Evolutionary conservation across 345 rosid genomes (phyloP), one percentile per base, ranked within the genome.

Genomic region (Eucalyptus virginea): DNA sequence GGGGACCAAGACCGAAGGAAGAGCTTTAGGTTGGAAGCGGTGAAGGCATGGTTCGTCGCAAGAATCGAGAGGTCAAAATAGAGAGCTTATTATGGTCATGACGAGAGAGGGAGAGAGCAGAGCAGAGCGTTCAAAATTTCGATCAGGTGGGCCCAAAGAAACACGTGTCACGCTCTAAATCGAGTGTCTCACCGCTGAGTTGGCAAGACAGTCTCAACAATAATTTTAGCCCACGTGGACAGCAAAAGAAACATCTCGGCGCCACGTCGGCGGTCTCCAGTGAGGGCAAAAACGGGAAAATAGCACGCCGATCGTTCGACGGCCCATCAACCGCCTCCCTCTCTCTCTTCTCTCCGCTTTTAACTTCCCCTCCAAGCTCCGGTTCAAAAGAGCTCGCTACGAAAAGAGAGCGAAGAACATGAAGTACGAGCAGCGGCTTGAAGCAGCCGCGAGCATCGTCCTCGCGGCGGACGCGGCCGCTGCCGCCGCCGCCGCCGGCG

Each of bases 341-440:
- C 72, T 4, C 9, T 30, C 72, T 14, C 72, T 62, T 7, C 18
- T 30, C 72, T 14, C 72, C 14, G 5, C 15, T 40, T 21, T 23
- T 6, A 40, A 12, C 85, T 77, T 77, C 30, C 85, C 85, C 85
- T 21, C 47, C 85, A 23, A 77, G 85, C 85, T 77, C 47, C 44
- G 44, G 85, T 77, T 77, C 30, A 11, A 40, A 77, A 2, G 85
- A 11, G 28, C 19, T 15, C 40, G 0, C 83, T 3, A 62, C 47
- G 85, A 23, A 40, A 40, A 1, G 32, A 62, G 18, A 40, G 47
- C 85, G 54, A 26, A 15, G 40, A 72, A 50, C 86, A 95, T 97
- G 99, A 92, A 92, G 89, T 96, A 95, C 92, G 92, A 93, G 93
- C 95, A 90, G 93, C 92, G 98, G 89, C 92, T 96, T 11, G 89